Evolutionary conservation across 352 stramenopile species (phyloP).

Genomic region (Phytophthora palmivora): DNA sequence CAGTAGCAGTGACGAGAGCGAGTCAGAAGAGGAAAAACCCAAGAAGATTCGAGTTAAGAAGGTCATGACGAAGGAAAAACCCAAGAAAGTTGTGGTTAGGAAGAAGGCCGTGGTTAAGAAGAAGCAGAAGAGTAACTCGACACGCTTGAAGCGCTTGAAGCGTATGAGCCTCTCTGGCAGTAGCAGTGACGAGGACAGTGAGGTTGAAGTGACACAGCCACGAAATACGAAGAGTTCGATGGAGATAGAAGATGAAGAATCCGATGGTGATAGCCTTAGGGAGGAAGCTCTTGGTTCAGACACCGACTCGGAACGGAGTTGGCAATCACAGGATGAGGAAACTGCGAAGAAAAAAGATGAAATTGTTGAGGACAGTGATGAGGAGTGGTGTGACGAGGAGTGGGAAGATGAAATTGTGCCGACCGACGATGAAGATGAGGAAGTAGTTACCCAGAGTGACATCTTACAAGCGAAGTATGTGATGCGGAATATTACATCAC

Average conservation of each 20-base stretch:
- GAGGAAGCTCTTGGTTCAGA: slow-evolving; percentile 5
- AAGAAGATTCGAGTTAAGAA: background rate
- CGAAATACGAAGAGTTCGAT: background rate
- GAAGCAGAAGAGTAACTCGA: background rate
- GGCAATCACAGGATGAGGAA: slow-evolving; percentile 15
- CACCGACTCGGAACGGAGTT: slow-evolving; percentile 28
- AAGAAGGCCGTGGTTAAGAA: background rate
- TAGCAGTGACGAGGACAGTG: slow-evolving; percentile 7
- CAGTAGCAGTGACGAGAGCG: slow-evolving; percentile 8
- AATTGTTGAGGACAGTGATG: slow-evolving; percentile 20
- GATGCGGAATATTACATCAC: slow-evolving; percentile 36
- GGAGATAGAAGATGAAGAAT: slow-evolving; percentile 7
- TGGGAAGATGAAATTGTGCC: slow-evolving; percentile 9
- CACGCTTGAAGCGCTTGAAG: slow-evolving; percentile 5
- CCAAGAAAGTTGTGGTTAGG: background rate
- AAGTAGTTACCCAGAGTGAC: slow-evolving; percentile 17
- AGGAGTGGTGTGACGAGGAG: slow-evolving; percentile 24
- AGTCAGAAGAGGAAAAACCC: slow-evolving; percentile 5
- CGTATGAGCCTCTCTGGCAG: slow-evolving; percentile 2
- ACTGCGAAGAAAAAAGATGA: slow-evolving; percentile 12
- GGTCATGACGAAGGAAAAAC: too few relatives aligned
- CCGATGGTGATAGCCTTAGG: background rate
- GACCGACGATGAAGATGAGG: slow-evolving; percentile 13
- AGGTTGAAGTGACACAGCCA: slow-evolving; percentile 6
- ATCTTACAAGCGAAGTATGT: slow-evolving; percentile 36